Base-by-base conservation (phyloP, 768 basidiomycete species). In the Collybia sordida region DNA sequence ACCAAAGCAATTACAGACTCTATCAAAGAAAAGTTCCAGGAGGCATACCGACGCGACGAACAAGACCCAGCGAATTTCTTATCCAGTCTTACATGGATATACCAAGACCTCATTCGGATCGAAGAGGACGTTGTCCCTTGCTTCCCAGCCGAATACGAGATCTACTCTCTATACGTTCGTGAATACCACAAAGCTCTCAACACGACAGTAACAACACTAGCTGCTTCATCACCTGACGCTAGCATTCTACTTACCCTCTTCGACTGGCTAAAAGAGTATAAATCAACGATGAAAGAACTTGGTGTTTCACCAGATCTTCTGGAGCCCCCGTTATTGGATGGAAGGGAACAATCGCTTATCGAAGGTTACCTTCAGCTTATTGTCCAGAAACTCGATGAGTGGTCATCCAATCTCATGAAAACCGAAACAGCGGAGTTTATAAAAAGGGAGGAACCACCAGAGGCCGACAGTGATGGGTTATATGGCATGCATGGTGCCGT, bases 251-350 rank as follows among this genome's bases (percentile, higher is more conserved):
- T 99, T 2, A 79, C 83, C 19, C 79, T 99, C 22, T 90, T 92
- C 56, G 90, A 88, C 4, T 98, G 94, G 93, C 78, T 97, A 45
- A 98, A 98, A 70, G 90, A 98, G 63, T 98, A 98, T 74, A 87
- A 89, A 71, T 81, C 83, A 63, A 90, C 83, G 61, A 98, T 98
- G 94, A 93, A 92, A 67, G 94, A 98, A 60, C 83, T 98, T 44
- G 83, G 86, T 40, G 78, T 98, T 21, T 79, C 93, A 0, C 72
- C 83, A 0, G 93, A 93, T 36, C 80, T 90, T 44, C 73, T 97
- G 25, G 84, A 93, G 47, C 97, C 96, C 0, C 85, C 95, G 0
- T 73, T 98, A n/a, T 77, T 99, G 27, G 94, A 93, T 51, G 96
- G 97, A 50, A 93, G 94, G 65, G 93, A 96, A 62, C 93, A 97